A percentile compares a stretch with the other conserved stretches of the same genome.
Evolutionary conservation across 176 grass and related monocot species (phyloP).

Genomic region (Aegilops tauschii): DNA sequence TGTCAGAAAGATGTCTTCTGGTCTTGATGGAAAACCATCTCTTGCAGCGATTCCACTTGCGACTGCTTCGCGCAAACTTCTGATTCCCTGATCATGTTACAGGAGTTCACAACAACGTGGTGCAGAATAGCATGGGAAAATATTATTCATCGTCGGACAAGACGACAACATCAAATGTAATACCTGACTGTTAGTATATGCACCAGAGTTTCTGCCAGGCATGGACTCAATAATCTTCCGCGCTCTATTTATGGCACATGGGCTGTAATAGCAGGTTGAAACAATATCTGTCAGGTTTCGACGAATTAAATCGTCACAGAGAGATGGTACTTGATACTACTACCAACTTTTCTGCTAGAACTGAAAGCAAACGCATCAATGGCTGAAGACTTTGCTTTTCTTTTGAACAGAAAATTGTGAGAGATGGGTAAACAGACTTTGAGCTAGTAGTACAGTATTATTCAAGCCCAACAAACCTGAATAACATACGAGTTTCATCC

Average conservation of each 20-base stretch:
- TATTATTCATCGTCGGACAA: neutral
- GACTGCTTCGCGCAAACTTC: conserved; percentile 52
- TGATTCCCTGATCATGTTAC: conserved; percentile 43
- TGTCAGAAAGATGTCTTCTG: conserved; percentile 68
- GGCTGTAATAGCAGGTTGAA: conserved; percentile 28
- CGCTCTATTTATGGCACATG: conserved; percentile 60
- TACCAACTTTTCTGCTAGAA: neutral
- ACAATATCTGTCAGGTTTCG: neutral
- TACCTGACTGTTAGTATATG: conserved; percentile 66
- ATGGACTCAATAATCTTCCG: conserved; percentile 38
- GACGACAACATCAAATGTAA: neutral
- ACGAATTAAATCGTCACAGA: no score
- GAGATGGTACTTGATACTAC: no score
- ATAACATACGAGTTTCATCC: conserved; percentile 45
- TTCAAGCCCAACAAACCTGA: conserved; percentile 41
- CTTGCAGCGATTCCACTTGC: conserved; percentile 56
- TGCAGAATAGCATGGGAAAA: neutral
- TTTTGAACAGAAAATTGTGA: neutral
- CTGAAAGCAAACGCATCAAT: neutral
- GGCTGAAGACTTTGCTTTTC: neutral
- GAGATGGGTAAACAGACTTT: neutral
- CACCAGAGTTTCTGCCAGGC: conserved; percentile 43
- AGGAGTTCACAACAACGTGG: neutral
- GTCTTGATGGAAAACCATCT: conserved; percentile 60
- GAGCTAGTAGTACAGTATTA: no score